phyloP scores from a whole-genome alignment of 1,284 basidiomycete genomes.

The Microbotryum violaceum region DNA sequence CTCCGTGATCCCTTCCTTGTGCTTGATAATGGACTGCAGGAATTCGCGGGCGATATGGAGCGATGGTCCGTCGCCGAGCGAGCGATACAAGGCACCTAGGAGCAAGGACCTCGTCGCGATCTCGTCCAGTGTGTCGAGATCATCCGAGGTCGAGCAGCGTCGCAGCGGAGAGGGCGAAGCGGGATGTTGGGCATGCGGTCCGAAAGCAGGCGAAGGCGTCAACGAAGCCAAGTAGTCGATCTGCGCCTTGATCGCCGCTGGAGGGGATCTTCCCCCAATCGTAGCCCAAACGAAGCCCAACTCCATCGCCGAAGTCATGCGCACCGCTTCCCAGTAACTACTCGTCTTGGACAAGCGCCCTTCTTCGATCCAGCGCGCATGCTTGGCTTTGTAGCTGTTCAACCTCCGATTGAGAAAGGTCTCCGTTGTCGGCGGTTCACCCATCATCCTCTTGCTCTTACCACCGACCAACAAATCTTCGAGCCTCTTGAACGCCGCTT shows the following conservation, averaged over 20 bases:
- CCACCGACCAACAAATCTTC: slow-evolving; percentile 17
- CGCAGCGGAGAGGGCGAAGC: not conserved
- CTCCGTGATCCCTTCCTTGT: slow-evolving; percentile 9
- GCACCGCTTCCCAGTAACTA: slow-evolving; percentile 26
- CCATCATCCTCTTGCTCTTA: slow-evolving; percentile 25
- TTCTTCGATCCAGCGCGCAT: slow-evolving; percentile 19
- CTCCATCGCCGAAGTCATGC: slow-evolving; percentile 27
- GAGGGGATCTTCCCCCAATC: slow-evolving; percentile 8
- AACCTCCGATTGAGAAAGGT: slow-evolving; percentile 26
- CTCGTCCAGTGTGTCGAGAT: slow-evolving; percentile 33
- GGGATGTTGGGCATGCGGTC: not conserved
- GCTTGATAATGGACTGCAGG: slow-evolving; percentile 16
- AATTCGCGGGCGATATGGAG: slow-evolving; percentile 8
- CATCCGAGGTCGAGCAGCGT: not conserved
- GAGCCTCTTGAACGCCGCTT: slow-evolving; percentile 16
- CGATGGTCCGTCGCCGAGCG: slow-evolving; percentile 8
- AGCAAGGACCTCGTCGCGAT: slow-evolving; percentile 28
- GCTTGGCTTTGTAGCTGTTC: slow-evolving; percentile 26
- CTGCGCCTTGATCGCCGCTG: slow-evolving; percentile 1
- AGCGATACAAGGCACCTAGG: slow-evolving; percentile 31
- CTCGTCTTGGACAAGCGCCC: slow-evolving; percentile 15
- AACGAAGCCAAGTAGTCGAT: slow-evolving; percentile 24
- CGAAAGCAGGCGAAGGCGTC: slow-evolving; percentile 12
- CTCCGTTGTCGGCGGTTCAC: slow-evolving; percentile 26
- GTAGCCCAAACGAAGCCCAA: slow-evolving; percentile 32